phyloP scores from a whole-genome alignment of 2,329 filamentous ascomycete genomes.

The Exophiala sp. region DNA sequence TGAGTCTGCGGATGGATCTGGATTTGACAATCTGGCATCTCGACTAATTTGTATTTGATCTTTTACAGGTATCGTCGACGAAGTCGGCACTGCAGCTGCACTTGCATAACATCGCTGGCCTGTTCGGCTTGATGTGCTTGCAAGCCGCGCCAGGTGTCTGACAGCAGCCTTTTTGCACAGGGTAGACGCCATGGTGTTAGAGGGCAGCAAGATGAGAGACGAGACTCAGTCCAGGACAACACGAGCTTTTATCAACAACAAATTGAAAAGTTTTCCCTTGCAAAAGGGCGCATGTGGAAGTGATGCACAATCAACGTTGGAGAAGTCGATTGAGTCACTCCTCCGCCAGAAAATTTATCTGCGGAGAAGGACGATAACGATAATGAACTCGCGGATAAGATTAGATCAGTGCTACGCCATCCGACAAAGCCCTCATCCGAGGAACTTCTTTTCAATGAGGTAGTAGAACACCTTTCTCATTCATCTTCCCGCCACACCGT shows the following conservation, averaged over 20 bases:
- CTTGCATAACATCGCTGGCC: constrained; percentile 23
- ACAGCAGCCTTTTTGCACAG: constrained; percentile 12
- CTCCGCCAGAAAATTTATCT: neutral
- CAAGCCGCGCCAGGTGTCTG: constrained; percentile 9
- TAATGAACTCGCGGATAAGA: neutral
- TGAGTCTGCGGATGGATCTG: constrained; percentile 71
- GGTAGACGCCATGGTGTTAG: constrained; percentile 11
- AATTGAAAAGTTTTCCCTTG: too few species aligned
- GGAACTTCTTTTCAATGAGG: neutral
- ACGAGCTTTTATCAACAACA: too few species aligned
- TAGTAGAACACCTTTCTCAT: neutral
- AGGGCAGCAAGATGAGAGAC: neutral
- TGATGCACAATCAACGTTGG: neutral
- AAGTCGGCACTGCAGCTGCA: constrained; percentile 26
- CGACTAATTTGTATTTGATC: constrained; percentile 36
- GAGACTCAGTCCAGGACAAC: too few species aligned
- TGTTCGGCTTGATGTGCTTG: constrained; percentile 12
- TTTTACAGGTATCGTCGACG: constrained; percentile 20
- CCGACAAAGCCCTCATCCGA: too few species aligned
- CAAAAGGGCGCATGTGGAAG: too few species aligned
- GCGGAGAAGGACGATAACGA: neutral
- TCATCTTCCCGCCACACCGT: neutral
- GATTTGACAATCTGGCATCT: constrained; percentile 57
- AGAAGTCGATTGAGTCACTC: neutral
- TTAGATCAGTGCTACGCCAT: neutral